Base-by-base conservation (phyloP, 1,284 basidiomycete genomes). In the Trametes pubescens region DNA sequence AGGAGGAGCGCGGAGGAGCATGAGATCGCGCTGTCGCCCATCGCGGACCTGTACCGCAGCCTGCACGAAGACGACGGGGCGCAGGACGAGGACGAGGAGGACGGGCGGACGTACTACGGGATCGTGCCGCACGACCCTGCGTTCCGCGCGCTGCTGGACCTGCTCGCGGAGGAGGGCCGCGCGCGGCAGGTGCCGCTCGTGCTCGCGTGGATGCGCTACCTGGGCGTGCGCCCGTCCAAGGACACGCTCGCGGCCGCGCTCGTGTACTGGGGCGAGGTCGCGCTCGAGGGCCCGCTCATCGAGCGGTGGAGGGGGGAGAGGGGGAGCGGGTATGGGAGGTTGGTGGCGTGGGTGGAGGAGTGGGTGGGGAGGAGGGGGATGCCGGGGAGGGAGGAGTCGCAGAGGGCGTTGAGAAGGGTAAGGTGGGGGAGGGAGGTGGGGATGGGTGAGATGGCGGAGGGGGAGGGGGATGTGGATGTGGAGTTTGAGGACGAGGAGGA, bases 201-300 rank as follows among this genome's bases (percentile, higher is more conserved):
- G 2, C 78, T 96, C 1, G 87, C 85, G 6, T 95, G 93, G 92
- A 94, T 94, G 92, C 83, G 84, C 2, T 79, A 79, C 22, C 71
- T 93, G 16, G 75, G 76, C 0, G 77, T 95, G 14, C 46, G 54
- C 26, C 93, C 93, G 0, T 78, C 78, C 7, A 75, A 73, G 26
- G 75, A 80, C 49, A 91, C 90, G 7, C 75, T 95, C 13, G 84
- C 86, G 0, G 74, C 86, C 0, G 87, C 89, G 24, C 73, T 96
- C 58, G 85, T 89, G 55, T 84, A 89, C 65, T 91, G 92, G 82
- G 83, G 81, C 21, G 92, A 95, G 71, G 85, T 89, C 4, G 86
- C 86, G 66, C 79, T 87, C 49, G 82, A 85, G 52, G 82, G 86
- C 21, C 84, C 86, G 59, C 72, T 89, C 67, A 76, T 92, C 22